Base-by-base conservation (phyloP, 352 stramenopile species). In the Aphanomyces euteiches region DNA sequence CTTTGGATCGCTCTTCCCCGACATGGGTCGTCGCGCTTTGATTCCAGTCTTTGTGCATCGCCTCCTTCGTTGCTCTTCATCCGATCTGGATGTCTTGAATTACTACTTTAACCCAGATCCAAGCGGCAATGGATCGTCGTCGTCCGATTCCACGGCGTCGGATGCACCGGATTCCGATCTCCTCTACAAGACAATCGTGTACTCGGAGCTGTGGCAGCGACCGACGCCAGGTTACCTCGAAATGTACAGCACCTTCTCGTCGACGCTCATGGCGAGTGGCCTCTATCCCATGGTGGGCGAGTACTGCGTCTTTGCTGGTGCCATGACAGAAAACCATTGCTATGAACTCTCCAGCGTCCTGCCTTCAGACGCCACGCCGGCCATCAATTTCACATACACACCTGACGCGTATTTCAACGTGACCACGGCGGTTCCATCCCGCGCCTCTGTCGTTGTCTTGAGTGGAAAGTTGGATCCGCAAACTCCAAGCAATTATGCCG, bases 201-300 rank as follows among this genome's bases (percentile, higher is more conserved):
- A 77, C 59, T 85, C 78, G 2, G 80, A 88, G 53, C 82, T 84
- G 73, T 85, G 79, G 78, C 78, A 88, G 34, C 71, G 17, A 7
- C 80, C 79, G 0, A 43, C 78, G 64, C 74, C 72, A 4, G 66
- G 57, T 3, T n/a, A 66, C 3, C 1, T 39, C 8, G 63, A 67
- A 2, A 75, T 85, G 66, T 21, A 67, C 0, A 36, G 53, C 7
- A 45, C 73, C 2, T 84, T 81, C 56, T 77, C 69, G 3, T 53
- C 75, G 41, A 48, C 72, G 2, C 66, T 37, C 8, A 63, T 79
- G 3, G 67, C 57, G 15, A 77, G 75, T 40, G 75, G 63, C 21
- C 56, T 56, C 0, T 74, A 75, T 12, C 21, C 28, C 2, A 60
- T 67, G 4, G 67, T 82, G 8, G 65, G 75, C 7, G 64, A 68